Base-by-base conservation (phyloP, 2,329 filamentous ascomycete genomes). In the Pyrenochaeta sp. region DNA sequence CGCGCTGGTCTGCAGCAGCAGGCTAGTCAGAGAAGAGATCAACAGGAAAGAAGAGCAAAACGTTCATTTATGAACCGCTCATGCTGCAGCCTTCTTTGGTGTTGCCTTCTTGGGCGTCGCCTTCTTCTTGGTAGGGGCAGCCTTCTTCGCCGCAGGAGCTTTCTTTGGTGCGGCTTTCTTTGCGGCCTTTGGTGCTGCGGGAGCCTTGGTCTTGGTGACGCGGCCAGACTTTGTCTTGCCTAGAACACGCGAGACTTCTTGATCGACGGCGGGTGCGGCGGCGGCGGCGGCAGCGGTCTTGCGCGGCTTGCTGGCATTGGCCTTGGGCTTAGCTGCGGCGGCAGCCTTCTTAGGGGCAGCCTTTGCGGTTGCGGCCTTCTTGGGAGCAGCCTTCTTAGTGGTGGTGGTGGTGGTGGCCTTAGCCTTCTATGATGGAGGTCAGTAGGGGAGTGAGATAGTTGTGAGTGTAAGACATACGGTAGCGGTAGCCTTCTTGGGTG, bases 181-280 rank as follows among this genome's bases (percentile, higher is more conserved):
- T 2, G 55, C 45, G 15, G 57, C 50, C 49, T 58, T 65, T 36
- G 66, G 44, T 41, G 58, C 58, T n/a, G 62, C 63, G 56, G 73
- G 81, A 51, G 81, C 78, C 32, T 82, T 79, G 20, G 83, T 81
- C 86, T 95, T 96, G 68, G 89, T 86, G 68, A 96, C 89, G 65
- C 92, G 89, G 43, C 92, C 91, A 48, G 90, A 88, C 86, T 95
- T 95, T 76, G 91, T 93, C 86, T 91, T 93, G 75, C 84, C 85
- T 46, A 92, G 79, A 43, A 89, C 83, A 69, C 87, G 87, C 18
- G 79, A 71, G 59, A 87, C 82, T 78, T 89, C 87, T 64, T 91
- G 87, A 51, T 87, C 83, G 44, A 89, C 81, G 61, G 88, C 88
- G 52, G 87, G 85, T 14, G 86, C 87, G 31, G 64, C 41, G 2